These are phyloP conservation scores for Teunomyces lycoperdinae DNA, from an alignment of 805 yeast species.

Conservation along the genomic window DNA sequence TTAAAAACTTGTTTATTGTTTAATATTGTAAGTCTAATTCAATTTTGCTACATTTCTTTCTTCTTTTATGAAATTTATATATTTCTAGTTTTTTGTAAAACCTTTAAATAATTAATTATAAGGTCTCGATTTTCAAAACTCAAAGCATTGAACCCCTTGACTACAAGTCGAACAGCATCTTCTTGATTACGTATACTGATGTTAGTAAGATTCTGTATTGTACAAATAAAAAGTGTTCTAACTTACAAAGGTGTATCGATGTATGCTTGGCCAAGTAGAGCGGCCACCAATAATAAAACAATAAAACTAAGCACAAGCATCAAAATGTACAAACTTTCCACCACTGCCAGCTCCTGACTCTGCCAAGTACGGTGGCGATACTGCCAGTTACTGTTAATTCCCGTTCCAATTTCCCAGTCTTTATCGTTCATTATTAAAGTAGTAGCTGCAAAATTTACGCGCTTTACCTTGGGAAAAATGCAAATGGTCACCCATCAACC, in stretches of 20 bases:
- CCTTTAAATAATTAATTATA: neutral
- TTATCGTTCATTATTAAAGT: neutral
- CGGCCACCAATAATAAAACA: neutral
- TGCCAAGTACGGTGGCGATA: neutral
- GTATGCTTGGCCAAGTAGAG: neutral
- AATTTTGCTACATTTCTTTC: neutral
- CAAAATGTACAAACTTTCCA: neutral
- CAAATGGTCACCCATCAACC: too few species aligned
- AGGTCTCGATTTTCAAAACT: neutral
- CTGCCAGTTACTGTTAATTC: neutral
- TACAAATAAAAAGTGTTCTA: neutral
- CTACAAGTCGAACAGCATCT: neutral
- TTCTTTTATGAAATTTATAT: neutral
- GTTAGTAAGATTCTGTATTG: neutral
- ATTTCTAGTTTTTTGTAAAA: neutral
- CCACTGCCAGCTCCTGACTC: neutral
- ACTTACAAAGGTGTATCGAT: neutral
- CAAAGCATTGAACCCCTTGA: neutral
- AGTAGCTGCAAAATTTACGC: constrained; percentile 3
- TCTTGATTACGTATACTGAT: neutral
- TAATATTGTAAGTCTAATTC: too few species aligned
- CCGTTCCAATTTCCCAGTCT: neutral
- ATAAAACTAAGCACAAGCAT: neutral
- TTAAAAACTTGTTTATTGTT: too few species aligned
- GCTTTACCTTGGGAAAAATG: neutral